Percentiles rank a stretch among this genome's conserved stretches.
phyloP scores from a whole-genome alignment of 2,329 filamentous ascomycete species.

The Colletotrichum acutatum region DNA sequence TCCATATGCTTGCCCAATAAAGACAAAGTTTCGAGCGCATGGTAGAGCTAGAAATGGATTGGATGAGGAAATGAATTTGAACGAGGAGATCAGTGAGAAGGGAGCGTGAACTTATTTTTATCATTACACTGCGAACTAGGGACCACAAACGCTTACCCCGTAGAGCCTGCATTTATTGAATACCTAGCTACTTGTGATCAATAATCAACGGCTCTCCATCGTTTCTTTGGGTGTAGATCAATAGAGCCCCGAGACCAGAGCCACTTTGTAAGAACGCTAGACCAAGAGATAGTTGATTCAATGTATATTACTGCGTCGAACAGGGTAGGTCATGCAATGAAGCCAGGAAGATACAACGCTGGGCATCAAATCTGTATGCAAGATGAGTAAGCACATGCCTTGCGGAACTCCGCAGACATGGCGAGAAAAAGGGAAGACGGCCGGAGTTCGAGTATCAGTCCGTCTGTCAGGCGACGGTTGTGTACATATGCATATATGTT shows the following conservation, averaged over 20 bases:
- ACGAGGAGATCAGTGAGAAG: neutral
- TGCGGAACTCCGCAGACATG: constrained; percentile 12
- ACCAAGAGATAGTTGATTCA: neutral
- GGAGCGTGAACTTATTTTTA: neutral
- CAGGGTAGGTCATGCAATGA: neutral
- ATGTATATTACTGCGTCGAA: neutral
- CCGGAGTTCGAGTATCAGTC: neutral
- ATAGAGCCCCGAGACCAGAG: neutral
- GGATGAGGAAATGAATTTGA: neutral
- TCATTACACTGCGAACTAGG: neutral
- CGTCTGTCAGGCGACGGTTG: neutral
- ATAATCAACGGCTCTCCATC: neutral
- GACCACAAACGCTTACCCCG: neutral
- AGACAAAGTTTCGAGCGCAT: neutral
- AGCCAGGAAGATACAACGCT: neutral
- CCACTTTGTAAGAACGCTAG: neutral
- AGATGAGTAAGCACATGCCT: constrained; percentile 15
- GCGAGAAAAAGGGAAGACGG: no score
- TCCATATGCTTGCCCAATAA: neutral
- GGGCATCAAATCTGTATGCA: neutral
- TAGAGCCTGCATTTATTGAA: neutral
- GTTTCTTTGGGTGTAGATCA: neutral
- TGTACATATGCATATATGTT: neutral
- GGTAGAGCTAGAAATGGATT: neutral
- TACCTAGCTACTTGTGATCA: neutral